Evolutionary conservation across 192 early-diverging fungal species (phyloP).

Genomic region (Backusella morwellensis): DNA sequence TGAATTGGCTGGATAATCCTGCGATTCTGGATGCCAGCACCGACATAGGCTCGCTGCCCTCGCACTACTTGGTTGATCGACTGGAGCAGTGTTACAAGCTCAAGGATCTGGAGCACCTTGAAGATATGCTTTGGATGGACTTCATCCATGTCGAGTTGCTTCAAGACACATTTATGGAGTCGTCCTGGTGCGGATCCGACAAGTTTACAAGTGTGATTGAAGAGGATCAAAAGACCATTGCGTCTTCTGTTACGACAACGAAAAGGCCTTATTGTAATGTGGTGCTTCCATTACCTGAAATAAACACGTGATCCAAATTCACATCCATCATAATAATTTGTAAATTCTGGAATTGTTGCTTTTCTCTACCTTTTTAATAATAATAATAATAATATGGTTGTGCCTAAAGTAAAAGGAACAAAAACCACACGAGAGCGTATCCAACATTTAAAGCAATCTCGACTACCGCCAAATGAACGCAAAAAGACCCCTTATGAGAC

Average conservation of each 20-base stretch:
- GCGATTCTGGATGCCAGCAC: conserved; percentile 23
- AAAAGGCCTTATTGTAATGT: neutral
- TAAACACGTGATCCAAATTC: neutral
- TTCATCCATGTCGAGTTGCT: conserved; percentile 12
- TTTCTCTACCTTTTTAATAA: too few relatives aligned
- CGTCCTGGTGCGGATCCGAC: conserved; percentile 15
- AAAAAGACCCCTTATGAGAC: neutral
- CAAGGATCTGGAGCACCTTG: conserved; percentile 13
- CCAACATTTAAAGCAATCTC: neutral
- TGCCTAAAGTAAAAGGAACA: neutral
- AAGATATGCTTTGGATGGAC: conserved; percentile 40
- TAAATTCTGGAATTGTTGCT: too few relatives aligned
- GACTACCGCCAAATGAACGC: neutral
- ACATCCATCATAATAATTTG: neutral
- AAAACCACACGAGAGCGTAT: neutral
- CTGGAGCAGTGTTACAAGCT: conserved; percentile 33
- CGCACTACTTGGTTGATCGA: conserved; percentile 26
- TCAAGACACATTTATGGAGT: neutral
- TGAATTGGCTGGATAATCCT: conserved; percentile 45
- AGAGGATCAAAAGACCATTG: neutral
- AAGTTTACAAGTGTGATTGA: neutral
- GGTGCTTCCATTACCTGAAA: neutral
- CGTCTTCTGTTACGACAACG: neutral
- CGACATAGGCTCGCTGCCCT: conserved; percentile 29
- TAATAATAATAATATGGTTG: too few relatives aligned